Conservation (phyloP, 1,284 basidiomycete species). For the Vanrija humicola region DNA sequence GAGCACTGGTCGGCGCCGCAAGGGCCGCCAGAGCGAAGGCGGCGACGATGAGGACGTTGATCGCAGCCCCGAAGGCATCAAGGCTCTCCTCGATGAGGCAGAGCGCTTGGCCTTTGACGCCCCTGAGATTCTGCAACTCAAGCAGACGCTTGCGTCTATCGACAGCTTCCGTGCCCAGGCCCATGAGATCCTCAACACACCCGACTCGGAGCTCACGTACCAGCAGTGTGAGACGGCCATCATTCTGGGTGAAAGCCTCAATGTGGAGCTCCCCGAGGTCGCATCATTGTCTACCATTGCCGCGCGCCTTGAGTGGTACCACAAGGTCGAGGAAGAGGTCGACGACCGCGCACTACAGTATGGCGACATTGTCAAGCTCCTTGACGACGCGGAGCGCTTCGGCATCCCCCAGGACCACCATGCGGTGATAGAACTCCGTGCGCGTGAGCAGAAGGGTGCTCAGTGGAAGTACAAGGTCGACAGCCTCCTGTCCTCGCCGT, state of each 20-base stretch:
- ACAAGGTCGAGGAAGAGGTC: conserved; percentile 40
- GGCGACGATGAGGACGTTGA: conserved; percentile 29
- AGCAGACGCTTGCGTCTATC: conserved; percentile 33
- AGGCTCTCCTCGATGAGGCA: conserved; percentile 31
- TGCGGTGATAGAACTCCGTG: conserved; percentile 29
- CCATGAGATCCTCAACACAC: conserved; percentile 22
- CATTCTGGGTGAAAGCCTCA: conserved; percentile 42
- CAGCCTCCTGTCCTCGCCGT: conserved; percentile 16
- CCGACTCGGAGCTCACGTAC: conserved; percentile 33
- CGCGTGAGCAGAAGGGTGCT: conserved; percentile 22
- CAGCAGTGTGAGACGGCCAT: conserved; percentile 33
- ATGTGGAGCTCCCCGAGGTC: conserved; percentile 43
- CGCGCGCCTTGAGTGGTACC: conserved; percentile 42
- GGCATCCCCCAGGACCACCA: conserved; percentile 31
- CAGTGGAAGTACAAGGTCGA: conserved; percentile 26
- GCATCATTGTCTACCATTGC: conserved; percentile 30
- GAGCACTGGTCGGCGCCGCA: conserved; percentile 29
- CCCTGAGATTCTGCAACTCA: conserved; percentile 41
- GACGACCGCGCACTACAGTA: conserved; percentile 43
- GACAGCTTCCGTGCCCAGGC: conserved; percentile 39
- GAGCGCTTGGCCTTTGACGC: conserved; percentile 45
- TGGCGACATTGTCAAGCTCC: conserved; percentile 31
- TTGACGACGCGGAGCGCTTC: conserved; percentile 34
- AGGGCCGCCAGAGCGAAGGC: conserved; percentile 26
- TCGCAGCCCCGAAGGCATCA: conserved; percentile 29